A percentile compares a stretch with the other conserved stretches of the same genome.
Conservation (phyloP, 768 basidiomycete genomes). For the Cyclocybe cylindracea region DNA sequence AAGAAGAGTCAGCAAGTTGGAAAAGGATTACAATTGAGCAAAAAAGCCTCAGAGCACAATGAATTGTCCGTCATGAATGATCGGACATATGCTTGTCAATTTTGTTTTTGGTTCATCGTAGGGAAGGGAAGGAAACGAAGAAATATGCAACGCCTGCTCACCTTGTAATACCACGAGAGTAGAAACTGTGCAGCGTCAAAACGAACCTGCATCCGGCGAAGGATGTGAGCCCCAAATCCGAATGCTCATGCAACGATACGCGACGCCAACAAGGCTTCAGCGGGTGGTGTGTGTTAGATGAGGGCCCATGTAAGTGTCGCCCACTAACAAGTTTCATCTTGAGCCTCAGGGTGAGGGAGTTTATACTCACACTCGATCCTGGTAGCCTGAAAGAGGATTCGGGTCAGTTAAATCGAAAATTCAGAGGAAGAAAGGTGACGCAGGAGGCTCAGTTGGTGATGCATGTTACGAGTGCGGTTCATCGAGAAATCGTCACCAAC, state of each 20-base stretch:
- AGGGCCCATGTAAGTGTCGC: no score
- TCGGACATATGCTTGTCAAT: constrained; percentile 29
- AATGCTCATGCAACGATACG: no score
- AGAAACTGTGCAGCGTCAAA: not conserved
- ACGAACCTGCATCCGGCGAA: not conserved
- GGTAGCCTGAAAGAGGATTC: no score
- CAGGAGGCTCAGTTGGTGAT: constrained; percentile 57
- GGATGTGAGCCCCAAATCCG: no score
- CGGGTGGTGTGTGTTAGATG: no score
- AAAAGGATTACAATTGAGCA: not conserved
- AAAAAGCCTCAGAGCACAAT: constrained; percentile 22
- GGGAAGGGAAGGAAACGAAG: constrained; percentile 3
- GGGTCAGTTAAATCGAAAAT: constrained; percentile 1
- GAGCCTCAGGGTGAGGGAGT: no score
- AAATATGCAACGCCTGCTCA: constrained; percentile 1
- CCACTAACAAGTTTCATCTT: no score
- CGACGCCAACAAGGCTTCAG: no score
- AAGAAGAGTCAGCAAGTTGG: not conserved
- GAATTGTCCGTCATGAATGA: constrained; percentile 21
- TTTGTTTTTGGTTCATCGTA: constrained; percentile 21
- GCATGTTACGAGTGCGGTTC: constrained; percentile 82
- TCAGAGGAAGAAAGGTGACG: not conserved
- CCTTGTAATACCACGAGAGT: not conserved
- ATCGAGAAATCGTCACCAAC: constrained; percentile 67
- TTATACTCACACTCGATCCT: no score